Base-by-base conservation (phyloP, 2,329 filamentous ascomycete genomes). In the Ophiostoma triangulosporum region DNA sequence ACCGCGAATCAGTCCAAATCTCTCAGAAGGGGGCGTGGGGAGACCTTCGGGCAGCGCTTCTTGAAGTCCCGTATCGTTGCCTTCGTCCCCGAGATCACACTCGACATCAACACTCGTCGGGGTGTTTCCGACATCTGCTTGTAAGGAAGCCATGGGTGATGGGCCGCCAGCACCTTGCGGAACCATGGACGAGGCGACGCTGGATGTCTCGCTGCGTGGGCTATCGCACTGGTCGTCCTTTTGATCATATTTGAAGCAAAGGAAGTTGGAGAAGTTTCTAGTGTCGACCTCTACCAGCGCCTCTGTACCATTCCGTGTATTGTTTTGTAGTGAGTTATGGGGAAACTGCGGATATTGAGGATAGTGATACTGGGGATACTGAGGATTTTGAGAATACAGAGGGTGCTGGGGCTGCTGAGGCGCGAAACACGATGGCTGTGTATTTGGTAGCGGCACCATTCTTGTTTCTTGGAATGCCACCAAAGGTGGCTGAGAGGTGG, bases 11-110 rank as follows among this genome's bases (percentile, higher is more conserved):
- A 57, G 12, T 3, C 26, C 48, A 0, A 57, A 56, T 53, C 67
- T 69, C 45, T 73, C 70, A 43, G 66, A 69, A 1, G 69, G 68
- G 0, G 71, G 70, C 29, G 70, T 72, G 51, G 69, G 67, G 6
- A 64, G 56, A 36, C 68, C 61, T 51, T 69, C 60, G 40, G 64
- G 56, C 4, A 55, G n/a, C 2, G 24, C 20, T 6, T 53, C 35
- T 24, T 22, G 32, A 15, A 35, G 50, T 3, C 40, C 51, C 8
- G 35, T 17, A 20, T 38, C 17, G 1, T 29, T 27, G 8, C 35
- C 26, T 6, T 26, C 7, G 4, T 53, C 20, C 6, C 12, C 27
- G n/a, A 12, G 43, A 6, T 29, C 27, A 22, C 22, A 15, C 8
- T 20, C 31, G 11, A 50, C 20, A 4, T 6, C 48, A 6, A 31